phyloP scores from a whole-genome alignment of 139 green algal genomes.

The Trebouxia sp. region DNA sequence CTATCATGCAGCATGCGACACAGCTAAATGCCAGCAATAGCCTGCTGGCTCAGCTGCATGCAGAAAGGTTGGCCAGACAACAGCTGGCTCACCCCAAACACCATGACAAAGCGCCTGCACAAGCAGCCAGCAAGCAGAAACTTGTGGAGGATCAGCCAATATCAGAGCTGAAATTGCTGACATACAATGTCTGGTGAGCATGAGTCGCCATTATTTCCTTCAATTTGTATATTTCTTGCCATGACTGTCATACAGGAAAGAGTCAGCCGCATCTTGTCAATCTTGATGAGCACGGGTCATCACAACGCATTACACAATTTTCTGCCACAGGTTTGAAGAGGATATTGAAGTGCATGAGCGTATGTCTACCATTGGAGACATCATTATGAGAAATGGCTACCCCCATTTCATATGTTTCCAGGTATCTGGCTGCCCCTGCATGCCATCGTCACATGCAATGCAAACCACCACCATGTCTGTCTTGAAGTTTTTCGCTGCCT shows the following conservation, averaged over 20 bases:
- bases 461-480: not conserved
- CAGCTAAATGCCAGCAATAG: constrained; percentile 30
- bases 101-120: constrained; percentile 6
- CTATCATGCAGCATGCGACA: constrained; percentile 11
- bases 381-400: constrained; percentile 41
- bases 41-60: constrained; percentile 49
- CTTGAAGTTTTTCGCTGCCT: not conserved
- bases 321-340: constrained; percentile 55
- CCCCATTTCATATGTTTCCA: constrained; percentile 63
- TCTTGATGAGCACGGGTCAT: too few relatives aligned
- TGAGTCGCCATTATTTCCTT: not conserved
- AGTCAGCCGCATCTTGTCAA: not conserved
- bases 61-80: constrained; percentile 39
- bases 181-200: constrained; percentile 58
- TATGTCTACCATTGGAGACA: constrained; percentile 57
- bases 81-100: constrained; percentile 14
- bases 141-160: too few relatives aligned
- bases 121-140: not conserved
- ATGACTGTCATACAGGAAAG: not conserved
- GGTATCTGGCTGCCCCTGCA: too few relatives aligned
- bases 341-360: constrained; percentile 53
- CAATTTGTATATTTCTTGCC: too few relatives aligned
- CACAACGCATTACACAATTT: not conserved
- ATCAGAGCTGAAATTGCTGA: constrained; percentile 32
- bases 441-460: not conserved